Evolutionary conservation across 306 rosid genomes (phyloP), one percentile per base, ranked within the genome.

Genomic region (Casuarina cunninghamiana): DNA sequence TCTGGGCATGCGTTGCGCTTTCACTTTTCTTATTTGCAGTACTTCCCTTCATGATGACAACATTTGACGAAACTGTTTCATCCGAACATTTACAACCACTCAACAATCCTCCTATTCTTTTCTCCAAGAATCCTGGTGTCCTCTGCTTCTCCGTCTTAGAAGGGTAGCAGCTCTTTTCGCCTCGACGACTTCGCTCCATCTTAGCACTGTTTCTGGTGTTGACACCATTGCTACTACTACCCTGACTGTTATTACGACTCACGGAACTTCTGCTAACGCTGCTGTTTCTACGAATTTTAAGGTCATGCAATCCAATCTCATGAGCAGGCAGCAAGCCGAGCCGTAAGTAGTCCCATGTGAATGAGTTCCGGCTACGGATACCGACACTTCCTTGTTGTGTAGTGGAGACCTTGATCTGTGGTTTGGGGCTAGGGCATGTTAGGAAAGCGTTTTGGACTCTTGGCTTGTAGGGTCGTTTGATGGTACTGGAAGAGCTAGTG

Each of bases 341-440:
- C 10, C 94, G 89, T 76, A 93, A 85, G 85, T 87, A 82, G 60
- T 84, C 97, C 97, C 99, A 91, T 2, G 87, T 51, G 3, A 94
- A 89, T 15, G 91, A 83, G 73, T 88, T 92, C 37, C 89, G 84
- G 71, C 82, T 85, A 53, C 76, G 79, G 42, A 68, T 82, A 17
- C 80, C 79, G 4, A 69, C 78, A 54, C 83, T 81, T 21, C 77
- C 80, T 44, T 78, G 87, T 17, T 85, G 80, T 12, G 81, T 72
- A 6, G 51, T 51, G 2, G 85, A 41, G 4, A 21, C 19, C 67
- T 81, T 87, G 83, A 87, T 60, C 15, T 93, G 97, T 9, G 97
- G 94, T 67, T 86, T 91, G 1, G 97, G 97, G 37, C 97, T 95
- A n/a, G 97, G 96, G 65, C 85, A 88, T 3, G 91, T 72, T 57